Conservation (phyloP, 1,284 basidiomycete species). For the Rhodotorula sp. region DNA sequence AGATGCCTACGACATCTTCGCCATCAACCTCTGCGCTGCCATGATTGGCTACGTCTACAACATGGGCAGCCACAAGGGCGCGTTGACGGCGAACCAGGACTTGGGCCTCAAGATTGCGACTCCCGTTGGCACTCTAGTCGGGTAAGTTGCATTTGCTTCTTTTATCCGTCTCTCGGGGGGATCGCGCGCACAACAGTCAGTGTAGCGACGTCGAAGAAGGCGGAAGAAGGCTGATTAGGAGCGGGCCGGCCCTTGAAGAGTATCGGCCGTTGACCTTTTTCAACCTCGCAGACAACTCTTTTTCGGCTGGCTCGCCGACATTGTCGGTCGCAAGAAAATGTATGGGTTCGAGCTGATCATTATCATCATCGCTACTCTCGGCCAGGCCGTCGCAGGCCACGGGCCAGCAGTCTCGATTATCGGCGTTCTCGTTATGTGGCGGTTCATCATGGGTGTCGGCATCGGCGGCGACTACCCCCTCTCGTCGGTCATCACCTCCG, state of each 20-base stretch:
- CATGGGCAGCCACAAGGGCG: slow-evolving; percentile 44
- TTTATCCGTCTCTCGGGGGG: too few species aligned
- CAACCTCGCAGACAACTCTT: slow-evolving; percentile 55
- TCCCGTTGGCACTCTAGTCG: slow-evolving; percentile 53
- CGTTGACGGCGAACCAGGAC: slow-evolving; percentile 59
- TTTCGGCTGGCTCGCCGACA: slow-evolving; percentile 67
- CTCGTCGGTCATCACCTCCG: slow-evolving; percentile 58
- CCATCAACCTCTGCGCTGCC: slow-evolving; percentile 71
- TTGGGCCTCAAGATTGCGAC: slow-evolving; percentile 62
- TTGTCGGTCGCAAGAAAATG: slow-evolving; percentile 64
- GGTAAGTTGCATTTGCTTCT: slow-evolving; percentile 20
- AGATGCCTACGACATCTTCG: slow-evolving; percentile 61
- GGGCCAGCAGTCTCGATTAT: slow-evolving; percentile 55
- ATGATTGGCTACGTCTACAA: slow-evolving; percentile 75
- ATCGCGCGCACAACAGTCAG: too few species aligned
- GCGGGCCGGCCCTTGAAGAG: too few species aligned
- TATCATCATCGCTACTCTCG: slow-evolving; percentile 49
- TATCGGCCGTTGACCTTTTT: not conserved
- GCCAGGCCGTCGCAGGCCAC: slow-evolving; percentile 57
- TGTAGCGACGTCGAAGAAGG: too few species aligned
- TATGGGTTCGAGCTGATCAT: slow-evolving; percentile 76
- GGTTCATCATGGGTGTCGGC: slow-evolving; percentile 61
- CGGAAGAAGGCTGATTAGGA: too few species aligned
- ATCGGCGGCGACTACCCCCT: slow-evolving; percentile 83
- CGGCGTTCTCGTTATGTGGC: slow-evolving; percentile 68